phyloP scores from a whole-genome alignment of 768 basidiomycete genomes.

The Lentinula guzmanii region DNA sequence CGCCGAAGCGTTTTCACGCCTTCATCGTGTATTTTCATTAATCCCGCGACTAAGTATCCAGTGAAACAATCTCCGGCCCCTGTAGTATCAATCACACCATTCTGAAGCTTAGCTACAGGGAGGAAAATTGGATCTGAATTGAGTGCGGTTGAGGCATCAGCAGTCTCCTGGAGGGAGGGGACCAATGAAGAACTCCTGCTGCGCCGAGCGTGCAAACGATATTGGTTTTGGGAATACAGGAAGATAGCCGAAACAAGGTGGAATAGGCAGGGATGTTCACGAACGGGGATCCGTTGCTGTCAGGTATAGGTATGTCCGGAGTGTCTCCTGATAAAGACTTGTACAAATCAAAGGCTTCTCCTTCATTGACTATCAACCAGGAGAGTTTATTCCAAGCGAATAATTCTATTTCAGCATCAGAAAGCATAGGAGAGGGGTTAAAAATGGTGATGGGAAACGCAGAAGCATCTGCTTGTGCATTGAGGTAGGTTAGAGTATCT shows the following conservation, averaged over 20 bases:
- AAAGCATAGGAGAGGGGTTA: conserved; percentile 56
- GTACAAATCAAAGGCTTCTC: conserved; percentile 36
- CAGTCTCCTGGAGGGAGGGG: conserved; percentile 17
- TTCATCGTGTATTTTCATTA: conserved; percentile 36
- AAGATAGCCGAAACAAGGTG: conserved; percentile 15
- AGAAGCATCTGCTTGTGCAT: conserved; percentile 15
- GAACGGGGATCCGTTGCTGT: conserved; percentile 16
- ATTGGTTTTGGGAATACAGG: conserved; percentile 27
- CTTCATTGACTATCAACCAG: conserved; percentile 54
- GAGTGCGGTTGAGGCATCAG: background rate
- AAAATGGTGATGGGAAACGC: conserved; percentile 29
- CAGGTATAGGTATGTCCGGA: conserved; percentile 8
- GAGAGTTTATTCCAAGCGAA: conserved; percentile 48
- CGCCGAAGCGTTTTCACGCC: conserved; percentile 17
- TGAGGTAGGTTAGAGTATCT: conserved; percentile 33
- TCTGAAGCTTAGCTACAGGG: conserved; percentile 41
- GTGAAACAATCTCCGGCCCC: conserved; percentile 64
- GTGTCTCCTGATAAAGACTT: conserved; percentile 13
- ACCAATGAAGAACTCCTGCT: conserved; percentile 39
- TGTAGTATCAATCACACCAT: conserved; percentile 43
- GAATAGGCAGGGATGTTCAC: conserved; percentile 12
- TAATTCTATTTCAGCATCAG: conserved; percentile 25
- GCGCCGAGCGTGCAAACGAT: conserved; percentile 55
- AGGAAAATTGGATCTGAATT: conserved; percentile 24
- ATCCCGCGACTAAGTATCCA: conserved; percentile 50